Evolutionary conservation across 2,329 filamentous ascomycete species (phyloP), one percentile per base, ranked within the genome.

Genomic region (Hypoxylon sp.): DNA sequence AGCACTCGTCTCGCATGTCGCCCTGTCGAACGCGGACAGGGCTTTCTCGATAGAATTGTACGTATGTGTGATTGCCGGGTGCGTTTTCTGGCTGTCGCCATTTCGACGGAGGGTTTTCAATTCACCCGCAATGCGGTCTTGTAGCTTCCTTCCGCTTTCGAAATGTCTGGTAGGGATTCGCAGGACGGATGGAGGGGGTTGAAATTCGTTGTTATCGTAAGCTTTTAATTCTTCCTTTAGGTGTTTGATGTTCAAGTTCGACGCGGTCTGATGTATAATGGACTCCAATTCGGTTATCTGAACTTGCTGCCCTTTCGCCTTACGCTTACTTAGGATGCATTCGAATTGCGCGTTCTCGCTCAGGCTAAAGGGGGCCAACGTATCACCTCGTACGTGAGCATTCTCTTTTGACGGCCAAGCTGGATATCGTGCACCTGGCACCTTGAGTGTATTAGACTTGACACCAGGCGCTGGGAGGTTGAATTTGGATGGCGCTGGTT

Each of bases 11-110:
- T 98, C 95, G 73, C 92, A 97, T 54, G 86, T 86, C 8, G 90
- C 92, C 69, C 83, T 87, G 77, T 99, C 96, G 75, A 94, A 98
- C 0, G 94, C 90, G 3, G 92, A 94, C 11, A 94, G 83, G 0
- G 84, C 84, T 0, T 83, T 84, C 48, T 84, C 80, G 33, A 98
- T 84, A 0, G 85, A 84, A 2, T 83, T 78, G 73, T 90, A 92
- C 1, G 94, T 81, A 1, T 84, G 83, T 11, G 78, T 74, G 51
- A 96, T 78, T 17, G 88, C 87, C 10, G 90, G 84, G 77, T 94
- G 90, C 3, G 77, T 71, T 57, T 76, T 74, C 6, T 31, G 48
- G 3, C 29, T 22, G n/a, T 52, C 53, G 22, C 42, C 53, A 10
- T 26, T 51, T 51, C 46, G 71, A 29, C 69, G 67, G 11, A 67